Evolutionary conservation across 139 green algal genomes (phyloP), one percentile per base, ranked within the genome.

Genomic region (Picochlorum sp.): DNA sequence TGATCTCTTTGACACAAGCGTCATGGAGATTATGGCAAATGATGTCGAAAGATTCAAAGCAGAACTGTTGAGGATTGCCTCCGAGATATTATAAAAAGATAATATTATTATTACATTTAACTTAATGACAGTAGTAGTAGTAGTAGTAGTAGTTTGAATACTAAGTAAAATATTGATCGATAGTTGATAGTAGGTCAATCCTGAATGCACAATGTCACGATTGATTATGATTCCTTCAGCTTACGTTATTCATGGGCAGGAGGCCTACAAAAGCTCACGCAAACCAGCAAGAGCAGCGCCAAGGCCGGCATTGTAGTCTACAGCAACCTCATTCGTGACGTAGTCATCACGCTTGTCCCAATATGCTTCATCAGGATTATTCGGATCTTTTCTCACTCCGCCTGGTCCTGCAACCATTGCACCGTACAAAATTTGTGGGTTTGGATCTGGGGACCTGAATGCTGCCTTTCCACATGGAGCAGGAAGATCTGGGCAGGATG

Each of bases 401-500:
- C 10, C 21, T 37, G 64, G 64, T 8, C 64, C 73, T 44, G 63
- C 73, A n/a, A 80, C 69, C 51, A 80, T 26, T 13, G 73, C 73
- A n/a, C 73, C 73, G 23, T 63, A 63, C 18, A 80, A 28, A 3
- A 65, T 34, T n/a, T 79, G 58, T 6, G 67, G 72, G 49, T 79
- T 76, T 41, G 56, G 47, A 45, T 18, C 31, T 7, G 61, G 4
- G 3, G 38, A 24, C 11, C 66, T 74, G 65, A 81, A 86, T 26
- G 66, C 49, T 26, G 66, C 45, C 28, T 66, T 77, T 57, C 50
- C 65, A 72, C 81, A 87, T 34, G 51, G n/a, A 10, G 69, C 69
- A 5, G 75, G 71, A 6, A 44, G 21, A 31, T 67, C 6, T 4
- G 79, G 76, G 67, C 79, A 83, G 18, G 76, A 83, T 18, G 76